Conservation (phyloP, 2,329 filamentous ascomycete genomes). For the Diaporthe citrichinensis region DNA sequence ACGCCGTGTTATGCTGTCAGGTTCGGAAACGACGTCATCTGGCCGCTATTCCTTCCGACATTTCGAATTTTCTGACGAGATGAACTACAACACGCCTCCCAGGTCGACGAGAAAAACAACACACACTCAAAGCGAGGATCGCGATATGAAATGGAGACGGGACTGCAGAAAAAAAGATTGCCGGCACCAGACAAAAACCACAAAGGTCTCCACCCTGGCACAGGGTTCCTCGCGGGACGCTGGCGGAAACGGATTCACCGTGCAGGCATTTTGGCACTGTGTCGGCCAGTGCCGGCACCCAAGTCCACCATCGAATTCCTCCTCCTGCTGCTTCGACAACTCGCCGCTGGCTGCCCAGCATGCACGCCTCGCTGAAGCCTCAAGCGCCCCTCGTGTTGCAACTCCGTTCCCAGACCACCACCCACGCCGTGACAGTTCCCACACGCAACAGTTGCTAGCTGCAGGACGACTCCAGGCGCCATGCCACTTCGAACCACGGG, state of each 20-base stretch:
- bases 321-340: slow-evolving; percentile 19
- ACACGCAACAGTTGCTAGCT: slow-evolving; percentile 30
- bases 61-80: slow-evolving; percentile 4
- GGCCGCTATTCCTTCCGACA: not conserved
- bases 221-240: slow-evolving; percentile 31
- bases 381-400: slow-evolving; percentile 35
- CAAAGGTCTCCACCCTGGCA: slow-evolving; percentile 15
- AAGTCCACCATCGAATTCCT: slow-evolving; percentile 14
- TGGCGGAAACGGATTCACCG: slow-evolving; percentile 28
- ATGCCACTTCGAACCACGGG: slow-evolving; percentile 26
- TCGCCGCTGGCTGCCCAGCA: slow-evolving; percentile 12
- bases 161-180: slow-evolving; percentile 29
- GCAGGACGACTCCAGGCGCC: slow-evolving; percentile 26
- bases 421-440: slow-evolving; percentile 6
- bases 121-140: slow-evolving; percentile 33
- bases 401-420: not conserved
- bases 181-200: slow-evolving; percentile 34
- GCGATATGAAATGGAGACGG: slow-evolving; percentile 39
- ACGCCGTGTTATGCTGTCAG: slow-evolving; percentile 1
- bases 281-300: slow-evolving; percentile 9
- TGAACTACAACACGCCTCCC: not conserved
- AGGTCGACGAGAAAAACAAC: not conserved
- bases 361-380: slow-evolving; percentile 25
- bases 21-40: slow-evolving; percentile 14
- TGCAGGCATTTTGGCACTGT: slow-evolving; percentile 17